Evolutionary conservation across 2,329 filamentous ascomycete species (phyloP), one percentile per base, ranked within the genome.

Genomic region (Madurella mycetomatis): DNA sequence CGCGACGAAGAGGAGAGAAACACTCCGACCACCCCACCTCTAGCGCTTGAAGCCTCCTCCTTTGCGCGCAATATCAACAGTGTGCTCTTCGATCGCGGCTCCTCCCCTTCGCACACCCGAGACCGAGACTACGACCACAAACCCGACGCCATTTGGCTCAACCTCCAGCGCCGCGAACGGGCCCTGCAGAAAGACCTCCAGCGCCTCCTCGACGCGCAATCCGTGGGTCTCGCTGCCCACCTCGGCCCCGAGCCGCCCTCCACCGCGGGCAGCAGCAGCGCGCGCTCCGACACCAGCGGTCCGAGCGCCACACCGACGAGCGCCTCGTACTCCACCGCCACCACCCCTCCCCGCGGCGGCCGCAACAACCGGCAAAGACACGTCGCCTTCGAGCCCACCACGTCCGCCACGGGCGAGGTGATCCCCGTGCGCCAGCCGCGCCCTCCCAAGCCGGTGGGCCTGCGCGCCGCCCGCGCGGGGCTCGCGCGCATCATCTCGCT

Each of bases 401-500:
- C 68, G 25, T 25, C 25, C 2, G 65, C 65, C 5, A 69, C 73
- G 5, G 78, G 76, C 9, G 73, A 73, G n/a, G 72, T 86, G 44
- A 74, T 84, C n/a, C 84, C 83, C 1, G 79, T 84, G 39, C 78
- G 78, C 30, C 83, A 86, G 59, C 83, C 83, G 0, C 73, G 72
- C 31, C 69, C 34, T 11, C 34, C 71, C 42, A 76, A 76, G 52
- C 80, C 77, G 37, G 67, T 81, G 9, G 79, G 84, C 0, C 73
- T 91, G 13, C 76, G 77, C 30, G 77, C 79, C 16, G 85, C 86
- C 1, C 78, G 88, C n/a, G 76, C 77, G 30, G 85, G 84, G 0
- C 78, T 92, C 8, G 76, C 81, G 15, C 77, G 76, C 47, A 78
- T 81, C 47, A 87, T 92, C 67, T 73, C 77, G 2, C 81, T 84